Evolutionary conservation across 805 yeast species (phyloP).

Genomic region (Lachancea dasiensis): DNA sequence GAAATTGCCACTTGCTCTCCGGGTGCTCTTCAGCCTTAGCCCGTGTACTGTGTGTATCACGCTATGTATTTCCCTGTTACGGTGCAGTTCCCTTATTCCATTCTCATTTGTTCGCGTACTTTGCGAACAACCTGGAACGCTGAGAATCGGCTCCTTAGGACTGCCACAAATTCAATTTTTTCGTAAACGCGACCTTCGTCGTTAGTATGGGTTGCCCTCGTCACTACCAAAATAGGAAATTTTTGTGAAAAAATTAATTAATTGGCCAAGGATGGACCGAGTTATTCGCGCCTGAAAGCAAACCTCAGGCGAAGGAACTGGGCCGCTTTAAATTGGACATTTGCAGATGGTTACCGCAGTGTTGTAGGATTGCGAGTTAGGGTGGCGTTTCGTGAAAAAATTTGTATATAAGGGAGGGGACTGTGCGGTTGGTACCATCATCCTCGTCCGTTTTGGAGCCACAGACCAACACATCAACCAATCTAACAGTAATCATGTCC

Average conservation of each 20-base stretch:
- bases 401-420: slow-evolving; percentile 4
- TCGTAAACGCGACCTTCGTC: slow-evolving; percentile 13
- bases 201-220: slow-evolving; percentile 23
- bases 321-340: slow-evolving; percentile 3
- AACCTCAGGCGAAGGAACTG: slow-evolving; percentile 6
- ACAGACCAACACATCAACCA: neutral
- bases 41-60: neutral
- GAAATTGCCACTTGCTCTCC: too few relatives aligned
- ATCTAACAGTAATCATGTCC: slow-evolving; percentile 10
- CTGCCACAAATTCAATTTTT: slow-evolving; percentile 18
- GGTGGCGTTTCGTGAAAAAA: slow-evolving; percentile 2
- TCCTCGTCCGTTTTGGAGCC: neutral
- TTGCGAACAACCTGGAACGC: slow-evolving; percentile 29
- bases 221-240: slow-evolving; percentile 23
- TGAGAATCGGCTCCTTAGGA: slow-evolving; percentile 16
- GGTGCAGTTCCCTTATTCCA: neutral
- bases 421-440: too few relatives aligned
- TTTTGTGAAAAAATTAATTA: slow-evolving; percentile 9
- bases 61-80: neutral
- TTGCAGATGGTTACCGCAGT: neutral
- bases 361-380: neutral
- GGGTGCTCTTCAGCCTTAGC: too few relatives aligned
- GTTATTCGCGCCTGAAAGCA: slow-evolving; percentile 5
- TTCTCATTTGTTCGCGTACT: slow-evolving; percentile 18
- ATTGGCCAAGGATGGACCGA: slow-evolving; percentile 11